phyloP scores from a whole-genome alignment of 1,139 yeast genomes.

The Lodderomyces jiufengensis region DNA sequence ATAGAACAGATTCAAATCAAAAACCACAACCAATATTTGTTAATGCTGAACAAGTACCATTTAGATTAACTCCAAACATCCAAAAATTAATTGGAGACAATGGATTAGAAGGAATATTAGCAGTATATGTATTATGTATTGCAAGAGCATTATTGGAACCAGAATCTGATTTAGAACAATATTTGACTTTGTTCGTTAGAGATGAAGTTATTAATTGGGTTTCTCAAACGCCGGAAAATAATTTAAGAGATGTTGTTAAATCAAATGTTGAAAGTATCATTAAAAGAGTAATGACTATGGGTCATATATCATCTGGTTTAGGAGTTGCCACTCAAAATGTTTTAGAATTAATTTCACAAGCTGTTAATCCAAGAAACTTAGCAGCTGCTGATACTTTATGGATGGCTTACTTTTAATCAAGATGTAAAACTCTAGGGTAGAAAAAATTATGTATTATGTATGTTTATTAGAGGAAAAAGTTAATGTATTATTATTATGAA shows the following conservation, averaged over 20 bases:
- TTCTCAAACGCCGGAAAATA: slow-evolving; percentile 82
- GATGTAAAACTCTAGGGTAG: not conserved
- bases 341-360: slow-evolving; percentile 86
- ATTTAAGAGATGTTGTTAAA: slow-evolving; percentile 80
- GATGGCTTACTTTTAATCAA: slow-evolving; percentile 80
- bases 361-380: slow-evolving; percentile 91
- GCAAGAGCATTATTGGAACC: slow-evolving; percentile 90
- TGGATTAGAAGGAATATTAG: slow-evolving; percentile 84
- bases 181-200: slow-evolving; percentile 84
- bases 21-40: slow-evolving; percentile 83
- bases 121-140: slow-evolving; percentile 80
- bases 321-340: slow-evolving; percentile 90
- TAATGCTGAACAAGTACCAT: slow-evolving; percentile 94
- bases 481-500: slow-evolving; percentile 3
- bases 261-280: slow-evolving; percentile 84
- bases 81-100: slow-evolving; percentile 93
- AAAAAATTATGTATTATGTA: too few relatives aligned
- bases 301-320: slow-evolving; percentile 72
- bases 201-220: slow-evolving; percentile 96
- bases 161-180: slow-evolving; percentile 84
- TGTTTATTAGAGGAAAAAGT: slow-evolving; percentile 3
- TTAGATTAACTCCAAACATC: slow-evolving; percentile 92
- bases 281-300: slow-evolving; percentile 64
- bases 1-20: slow-evolving; percentile 53
- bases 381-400: slow-evolving; percentile 92